Evolutionary conservation across 495 filamentous ascomycete species (phyloP), one percentile per base, ranked within the genome.

Genomic region (Lepidopterella palustris): DNA sequence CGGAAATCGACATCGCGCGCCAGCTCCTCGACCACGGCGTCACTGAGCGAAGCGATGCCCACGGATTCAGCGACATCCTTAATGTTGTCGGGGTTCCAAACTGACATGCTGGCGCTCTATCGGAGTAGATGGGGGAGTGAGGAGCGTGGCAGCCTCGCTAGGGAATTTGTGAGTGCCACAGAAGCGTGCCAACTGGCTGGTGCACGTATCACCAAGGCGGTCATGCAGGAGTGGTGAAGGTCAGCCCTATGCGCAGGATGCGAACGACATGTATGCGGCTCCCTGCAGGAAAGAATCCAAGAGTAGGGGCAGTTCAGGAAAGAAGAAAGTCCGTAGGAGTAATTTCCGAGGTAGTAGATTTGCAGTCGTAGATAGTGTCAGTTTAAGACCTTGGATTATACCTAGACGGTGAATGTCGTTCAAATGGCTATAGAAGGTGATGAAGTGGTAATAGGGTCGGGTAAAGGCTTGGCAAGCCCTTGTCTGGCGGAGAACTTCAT

Each of bases 41-140:
- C 87, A 66, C 78, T 79, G 56, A 98, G 79, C 50, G 81, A 80
- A 55, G 81, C 74, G 60, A 97, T 90, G 35, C 93, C 93, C 54
- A 97, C 84, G 5, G 93, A 96, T 70, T 98, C 93, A 47, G 92
- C 92, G 42, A 97, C 90, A 70, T 98, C 93, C 65, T 82, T 82
- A 62, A 97, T 88, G 61, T 93, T 97, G 65, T 98, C 95, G 21
- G 87, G 88, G 71, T 97, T 97, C 93, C 93, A 98, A 66, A 95
- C 82, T 5, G 75, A 76, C 67, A 70, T 73, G 53, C 28, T 68
- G 48, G 55, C 51, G 27, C 18, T 24, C 48, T 23, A 6, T 25
- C 20, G 45, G 49, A 20, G 15, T 21, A 42, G 57, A 13, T n/a
- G n/a, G 27, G 57, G 18, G 23, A 8, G 61, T 52, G 50, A 20